Base-by-base conservation (phyloP, 2,329 filamentous ascomycete genomes). In the Aspergillus tanneri region DNA sequence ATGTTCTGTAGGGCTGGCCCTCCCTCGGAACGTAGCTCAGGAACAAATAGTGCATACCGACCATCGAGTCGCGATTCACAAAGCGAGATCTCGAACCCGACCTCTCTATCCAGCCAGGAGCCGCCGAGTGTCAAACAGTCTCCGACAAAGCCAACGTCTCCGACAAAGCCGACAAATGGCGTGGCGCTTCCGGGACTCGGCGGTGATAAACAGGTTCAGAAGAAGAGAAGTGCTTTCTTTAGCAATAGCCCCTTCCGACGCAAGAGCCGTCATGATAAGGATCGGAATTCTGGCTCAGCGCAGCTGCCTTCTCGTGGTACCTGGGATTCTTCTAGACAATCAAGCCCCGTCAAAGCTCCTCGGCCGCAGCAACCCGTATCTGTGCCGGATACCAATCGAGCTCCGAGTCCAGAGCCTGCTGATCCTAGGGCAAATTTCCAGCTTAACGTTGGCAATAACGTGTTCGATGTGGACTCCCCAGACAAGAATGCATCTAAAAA, bases 401-500 rank as follows among this genome's bases (percentile, higher is more conserved):
- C 62, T 35, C 76, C 75, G 44, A 95, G 90, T 61, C 90, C 89
- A 3, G 89, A 95, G 44, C 87, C 88, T 1, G 91, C 93, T 28
- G 93, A 96, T 64, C 91, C 92, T 47, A 86, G 93, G 53, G 90
- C 92, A 30, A 96, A 87, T 66, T 85, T 97, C 60, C 92, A 95
- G 52, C 78, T 99, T 22, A 96, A 96, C 61, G 83, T 99, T 46
- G 93, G 93, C 6, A 90, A 95, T 61, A 99, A 99, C 61, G 90
- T 99, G 9, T 96, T 99, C 62, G 85, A 95, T 47, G 92, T 99
- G 8, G 87, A 88, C 10, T 87, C 87, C 7, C 86, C 89, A 0
- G 88, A 92, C 50, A 80, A 78, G 55, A 78, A 78, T 36, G 77
- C 69, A 35, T 75, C 76, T 34, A 64, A 72, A 9, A 64, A 63